Percentiles rank a stretch among this genome's conserved stretches.
Evolutionary conservation across 2,329 filamentous ascomycete species (phyloP).

Genomic region (Fusarium goolgardi): DNA sequence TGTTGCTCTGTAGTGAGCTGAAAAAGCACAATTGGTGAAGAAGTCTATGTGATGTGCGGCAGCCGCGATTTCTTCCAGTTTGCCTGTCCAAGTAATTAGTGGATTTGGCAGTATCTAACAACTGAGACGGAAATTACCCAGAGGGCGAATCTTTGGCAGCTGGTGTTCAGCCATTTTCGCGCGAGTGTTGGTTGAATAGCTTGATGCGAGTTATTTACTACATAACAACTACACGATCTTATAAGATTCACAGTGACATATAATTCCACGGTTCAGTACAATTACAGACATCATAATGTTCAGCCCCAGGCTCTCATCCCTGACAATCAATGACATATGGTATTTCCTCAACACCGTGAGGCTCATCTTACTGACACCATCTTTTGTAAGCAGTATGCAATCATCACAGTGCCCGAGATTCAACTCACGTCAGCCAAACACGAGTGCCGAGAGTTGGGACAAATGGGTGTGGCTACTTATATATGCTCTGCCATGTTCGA

Average conservation of each 20-base stretch:
- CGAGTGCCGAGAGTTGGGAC: neutral
- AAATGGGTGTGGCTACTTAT: neutral
- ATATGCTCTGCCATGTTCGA: neutral
- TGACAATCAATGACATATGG: neutral
- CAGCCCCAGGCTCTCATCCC: neutral
- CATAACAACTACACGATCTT: neutral
- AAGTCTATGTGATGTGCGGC: conserved; percentile 7
- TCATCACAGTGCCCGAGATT: neutral
- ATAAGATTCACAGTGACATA: neutral
- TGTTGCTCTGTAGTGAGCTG: conserved; percentile 2
- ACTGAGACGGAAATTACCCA: neutral
- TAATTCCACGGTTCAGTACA: rapidly evolving
- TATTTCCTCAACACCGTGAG: too few relatives aligned
- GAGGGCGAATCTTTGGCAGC: conserved; percentile 2
- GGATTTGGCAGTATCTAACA: rapidly evolving
- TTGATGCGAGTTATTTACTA: neutral
- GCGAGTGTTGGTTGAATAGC: rapidly evolving
- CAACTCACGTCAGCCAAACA: neutral
- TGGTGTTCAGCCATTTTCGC: neutral
- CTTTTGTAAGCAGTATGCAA: neutral
- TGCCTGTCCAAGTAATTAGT: neutral
- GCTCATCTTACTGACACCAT: neutral
- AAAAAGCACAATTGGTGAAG: conserved; percentile 15
- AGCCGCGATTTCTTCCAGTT: conserved; percentile 6
- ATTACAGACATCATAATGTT: neutral